Percentiles rank a stretch among this genome's conserved stretches.
Evolutionary conservation across 208 protist species (phyloP).

Genomic region (Leishmania major): DNA sequence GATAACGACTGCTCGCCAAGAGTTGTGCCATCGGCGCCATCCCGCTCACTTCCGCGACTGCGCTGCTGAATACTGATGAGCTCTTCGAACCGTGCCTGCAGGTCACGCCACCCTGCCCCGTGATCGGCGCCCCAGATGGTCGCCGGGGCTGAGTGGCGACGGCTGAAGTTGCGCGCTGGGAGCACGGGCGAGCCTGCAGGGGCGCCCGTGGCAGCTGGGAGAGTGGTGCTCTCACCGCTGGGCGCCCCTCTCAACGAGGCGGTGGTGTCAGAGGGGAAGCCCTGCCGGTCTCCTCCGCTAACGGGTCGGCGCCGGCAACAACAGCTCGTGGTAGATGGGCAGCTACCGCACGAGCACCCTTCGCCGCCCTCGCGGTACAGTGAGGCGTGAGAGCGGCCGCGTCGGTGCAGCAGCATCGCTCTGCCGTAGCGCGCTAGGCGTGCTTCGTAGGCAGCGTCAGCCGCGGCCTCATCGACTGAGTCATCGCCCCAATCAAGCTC

Average conservation of each 20-base stretch:
- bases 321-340: not conserved
- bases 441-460: constrained; percentile 4
- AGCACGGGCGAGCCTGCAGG: not conserved
- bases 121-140: not conserved
- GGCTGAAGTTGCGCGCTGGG: not conserved
- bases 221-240: not conserved
- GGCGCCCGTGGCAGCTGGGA: not conserved
- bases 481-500: constrained; percentile 25
- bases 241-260: not conserved
- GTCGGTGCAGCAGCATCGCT: constrained; percentile 15
- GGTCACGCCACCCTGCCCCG: constrained; percentile 11
- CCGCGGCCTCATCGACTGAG: not conserved
- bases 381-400: constrained; percentile 4
- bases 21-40: not conserved
- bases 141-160: constrained; percentile 17
- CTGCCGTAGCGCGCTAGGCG: constrained; percentile 18
- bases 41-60: not conserved
- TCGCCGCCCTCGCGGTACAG: constrained; percentile 1
- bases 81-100: constrained; percentile 29
- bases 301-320: not conserved
- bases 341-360: not conserved
- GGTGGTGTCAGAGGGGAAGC: not conserved
- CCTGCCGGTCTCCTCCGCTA: not conserved
- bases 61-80: constrained; percentile 29
- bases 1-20: not conserved